phyloP scores from a whole-genome alignment of 306 rosid species.

The Arachis stenosperma region DNA sequence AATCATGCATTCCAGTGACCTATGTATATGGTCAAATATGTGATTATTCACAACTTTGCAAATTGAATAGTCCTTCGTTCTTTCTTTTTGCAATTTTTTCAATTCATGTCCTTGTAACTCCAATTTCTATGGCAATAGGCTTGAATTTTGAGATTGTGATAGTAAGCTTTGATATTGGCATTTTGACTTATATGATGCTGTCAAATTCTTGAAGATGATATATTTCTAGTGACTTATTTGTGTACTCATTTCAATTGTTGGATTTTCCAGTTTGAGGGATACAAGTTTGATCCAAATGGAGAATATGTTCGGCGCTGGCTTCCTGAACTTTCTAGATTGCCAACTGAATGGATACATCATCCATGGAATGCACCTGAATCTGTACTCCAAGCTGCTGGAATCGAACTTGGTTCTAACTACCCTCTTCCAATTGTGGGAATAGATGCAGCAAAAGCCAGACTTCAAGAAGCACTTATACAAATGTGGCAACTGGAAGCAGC shows the following conservation, averaged over 20 bases:
- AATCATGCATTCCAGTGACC: too few species aligned
- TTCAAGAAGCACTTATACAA: slow-evolving; percentile 73
- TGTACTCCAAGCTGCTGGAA: slow-evolving; percentile 90
- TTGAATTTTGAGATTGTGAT: slow-evolving; percentile 11
- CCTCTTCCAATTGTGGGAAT: slow-evolving; percentile 88
- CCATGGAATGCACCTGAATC: slow-evolving; percentile 95
- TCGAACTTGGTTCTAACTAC: slow-evolving; percentile 88
- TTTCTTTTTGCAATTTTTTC: too few species aligned
- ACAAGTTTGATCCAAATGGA: slow-evolving; percentile 83
- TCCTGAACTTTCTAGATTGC: slow-evolving; percentile 86
- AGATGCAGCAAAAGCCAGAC: slow-evolving; percentile 77
- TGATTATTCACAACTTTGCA: too few species aligned
- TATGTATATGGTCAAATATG: too few species aligned
- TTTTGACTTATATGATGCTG: slow-evolving; percentile 9
- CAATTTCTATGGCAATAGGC: neutral
- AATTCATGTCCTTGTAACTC: neutral
- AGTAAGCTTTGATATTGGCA: slow-evolving; percentile 10
- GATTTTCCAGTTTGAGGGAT: slow-evolving; percentile 76
- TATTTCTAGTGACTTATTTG: slow-evolving; percentile 22
- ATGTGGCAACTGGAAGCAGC: slow-evolving; percentile 94
- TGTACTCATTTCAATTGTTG: slow-evolving; percentile 34
- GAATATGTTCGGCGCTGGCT: slow-evolving; percentile 97
- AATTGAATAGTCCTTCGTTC: too few species aligned
- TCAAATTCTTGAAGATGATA: slow-evolving; percentile 35
- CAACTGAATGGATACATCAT: slow-evolving; percentile 96